phyloP scores from a whole-genome alignment of 139 green algal species.

The Ettlia oleoabundans region DNA sequence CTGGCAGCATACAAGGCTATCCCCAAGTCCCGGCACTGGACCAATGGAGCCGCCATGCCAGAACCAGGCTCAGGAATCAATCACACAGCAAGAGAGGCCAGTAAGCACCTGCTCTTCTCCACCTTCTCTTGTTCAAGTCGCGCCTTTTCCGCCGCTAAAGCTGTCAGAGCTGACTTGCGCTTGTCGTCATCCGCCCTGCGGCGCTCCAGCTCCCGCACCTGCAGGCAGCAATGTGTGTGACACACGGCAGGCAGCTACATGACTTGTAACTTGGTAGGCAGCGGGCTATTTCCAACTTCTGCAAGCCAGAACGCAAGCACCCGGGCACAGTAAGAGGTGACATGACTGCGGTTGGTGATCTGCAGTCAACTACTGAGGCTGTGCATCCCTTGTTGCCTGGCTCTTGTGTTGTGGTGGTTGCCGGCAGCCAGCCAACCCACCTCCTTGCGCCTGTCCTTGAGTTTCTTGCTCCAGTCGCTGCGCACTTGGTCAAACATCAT shows the following conservation, averaged over 20 bases:
- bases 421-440: constrained; percentile 33
- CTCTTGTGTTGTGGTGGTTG: no score
- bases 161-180: constrained; percentile 61
- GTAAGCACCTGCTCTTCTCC: constrained; percentile 9
- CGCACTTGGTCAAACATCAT: constrained; percentile 69
- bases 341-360: no score
- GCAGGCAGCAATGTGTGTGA: no score
- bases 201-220: constrained; percentile 82
- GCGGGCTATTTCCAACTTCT: no score
- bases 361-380: background rate
- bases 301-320: no score
- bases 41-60: no score
- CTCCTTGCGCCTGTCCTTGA: constrained; percentile 72
- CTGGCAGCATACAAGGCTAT: background rate
- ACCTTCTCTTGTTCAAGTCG: constrained; percentile 64
- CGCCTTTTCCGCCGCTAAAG: constrained; percentile 58
- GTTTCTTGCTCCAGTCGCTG: constrained; percentile 60
- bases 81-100: background rate
- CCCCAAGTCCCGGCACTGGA: no score
- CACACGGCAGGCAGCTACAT: no score
- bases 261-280: no score
- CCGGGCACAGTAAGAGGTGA: no score
- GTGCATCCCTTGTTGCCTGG: background rate
- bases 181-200: constrained; percentile 74
- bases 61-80: no score